A percentile compares a stretch with the other conserved stretches of the same genome.
Conservation (phyloP, 129 eudicot species). For the Lactuca sativa region DNA sequence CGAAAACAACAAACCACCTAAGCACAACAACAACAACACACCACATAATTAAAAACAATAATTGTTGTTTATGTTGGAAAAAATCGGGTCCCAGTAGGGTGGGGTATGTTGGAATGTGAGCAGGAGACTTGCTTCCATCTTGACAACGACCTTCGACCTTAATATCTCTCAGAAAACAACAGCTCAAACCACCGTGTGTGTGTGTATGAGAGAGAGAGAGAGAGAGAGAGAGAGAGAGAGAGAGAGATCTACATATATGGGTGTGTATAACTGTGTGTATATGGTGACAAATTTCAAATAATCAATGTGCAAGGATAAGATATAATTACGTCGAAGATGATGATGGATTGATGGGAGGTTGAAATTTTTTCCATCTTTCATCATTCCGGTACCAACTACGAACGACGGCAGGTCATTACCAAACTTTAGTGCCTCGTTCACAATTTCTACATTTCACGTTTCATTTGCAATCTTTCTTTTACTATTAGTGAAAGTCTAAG, state of each 20-base stretch:
- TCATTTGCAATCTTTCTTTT: background rate
- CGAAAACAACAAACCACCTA: slow-evolving; percentile 44
- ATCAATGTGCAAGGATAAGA: slow-evolving; percentile 9
- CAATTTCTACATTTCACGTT: slow-evolving; percentile 12
- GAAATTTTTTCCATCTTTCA: slow-evolving; percentile 12
- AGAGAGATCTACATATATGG: no score
- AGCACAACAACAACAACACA: slow-evolving; percentile 21
- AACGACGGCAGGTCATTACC: slow-evolving; percentile 27
- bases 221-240: no score
- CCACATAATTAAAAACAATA: background rate
- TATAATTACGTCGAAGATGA: slow-evolving; percentile 16
- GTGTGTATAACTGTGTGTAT: background rate
- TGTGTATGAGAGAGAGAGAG: background rate
- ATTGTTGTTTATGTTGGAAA: slow-evolving; percentile 25
- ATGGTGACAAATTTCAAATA: background rate
- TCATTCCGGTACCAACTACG: slow-evolving; percentile 25
- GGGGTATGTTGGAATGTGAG: slow-evolving; percentile 27
- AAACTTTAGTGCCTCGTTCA: slow-evolving; percentile 11
- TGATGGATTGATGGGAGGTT: slow-evolving; percentile 8
- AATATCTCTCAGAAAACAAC: slow-evolving; percentile 40
- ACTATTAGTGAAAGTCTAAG: background rate
- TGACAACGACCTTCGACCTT: slow-evolving; percentile 60
- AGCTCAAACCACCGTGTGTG: slow-evolving; percentile 25
- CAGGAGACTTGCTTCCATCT: slow-evolving; percentile 50
- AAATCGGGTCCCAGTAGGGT: slow-evolving; percentile 10